phyloP scores from a whole-genome alignment of 139 green algal genomes.

The Raphidocelis subcapitata region DNA sequence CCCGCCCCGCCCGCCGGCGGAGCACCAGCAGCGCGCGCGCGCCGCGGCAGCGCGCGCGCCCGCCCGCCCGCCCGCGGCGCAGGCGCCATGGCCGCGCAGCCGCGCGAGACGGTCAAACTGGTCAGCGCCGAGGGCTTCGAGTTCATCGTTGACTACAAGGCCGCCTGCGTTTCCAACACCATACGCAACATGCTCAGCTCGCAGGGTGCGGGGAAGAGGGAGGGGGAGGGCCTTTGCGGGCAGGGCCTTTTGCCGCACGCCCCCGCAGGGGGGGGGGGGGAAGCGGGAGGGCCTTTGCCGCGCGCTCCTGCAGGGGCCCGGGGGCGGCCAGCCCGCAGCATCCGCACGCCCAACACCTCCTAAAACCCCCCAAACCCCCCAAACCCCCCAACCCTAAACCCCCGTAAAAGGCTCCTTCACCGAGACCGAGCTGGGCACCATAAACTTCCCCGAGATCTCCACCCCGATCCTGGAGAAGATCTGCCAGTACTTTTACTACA shows the following conservation, averaged over 20 bases:
- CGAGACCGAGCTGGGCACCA: conserved; percentile 86
- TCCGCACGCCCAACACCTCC: no score
- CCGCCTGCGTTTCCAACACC: conserved; percentile 94
- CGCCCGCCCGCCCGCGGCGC: no score
- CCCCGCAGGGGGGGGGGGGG: no score
- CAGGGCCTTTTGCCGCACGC: no score
- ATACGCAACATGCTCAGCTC: conserved; percentile 98
- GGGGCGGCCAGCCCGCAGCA: no score
- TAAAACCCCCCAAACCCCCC: no score
- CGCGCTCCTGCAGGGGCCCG: no score
- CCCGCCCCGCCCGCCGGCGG: no score
- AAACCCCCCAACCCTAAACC: no score
- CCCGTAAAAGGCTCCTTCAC: conserved; percentile 95
- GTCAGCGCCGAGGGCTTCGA: conserved; percentile 94
- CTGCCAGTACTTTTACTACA: conserved; percentile 99
- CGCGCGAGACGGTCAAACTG: conserved; percentile 76
- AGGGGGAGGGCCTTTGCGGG: neutral
- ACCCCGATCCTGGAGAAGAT: conserved; percentile 92
- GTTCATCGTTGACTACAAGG: conserved; percentile 95
- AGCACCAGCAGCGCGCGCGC: no score
- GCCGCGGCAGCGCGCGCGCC: no score
- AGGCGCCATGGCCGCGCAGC: neutral
- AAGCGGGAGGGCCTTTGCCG: no score
- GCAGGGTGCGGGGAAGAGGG: conserved; percentile 46
- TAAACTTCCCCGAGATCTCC: conserved; percentile 92